Base-by-base conservation (phyloP, 2,329 filamentous ascomycete species). In the Chaetomium olivaceum region DNA sequence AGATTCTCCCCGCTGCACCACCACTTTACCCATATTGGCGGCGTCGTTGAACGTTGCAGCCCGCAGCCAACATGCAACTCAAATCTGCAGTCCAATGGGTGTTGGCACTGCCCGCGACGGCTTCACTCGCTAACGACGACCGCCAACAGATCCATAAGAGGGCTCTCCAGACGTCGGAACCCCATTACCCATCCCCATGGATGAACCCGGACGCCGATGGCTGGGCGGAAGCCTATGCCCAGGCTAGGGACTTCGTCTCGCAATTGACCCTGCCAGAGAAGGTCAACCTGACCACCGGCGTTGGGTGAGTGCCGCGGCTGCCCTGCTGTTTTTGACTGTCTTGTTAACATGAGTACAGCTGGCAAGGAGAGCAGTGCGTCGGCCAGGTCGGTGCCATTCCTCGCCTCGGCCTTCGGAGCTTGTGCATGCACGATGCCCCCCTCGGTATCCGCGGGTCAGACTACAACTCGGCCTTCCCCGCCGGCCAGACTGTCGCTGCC, bases 231-330 rank as follows among this genome's bases (percentile, higher is more conserved):
- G 92, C 92, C 48, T 93, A 96, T 71, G 80, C 79, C 23, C 89
- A 90, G 76, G 93, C 93, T 1, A 87, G 86, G 71, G 86, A 83
- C 2, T 94, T 97, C 73, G 92, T 97, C 55, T 90, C 89, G 11
- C 88, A 93, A 75, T 79, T 97, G 78, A 96, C 92, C 0, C 82
- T 97, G 43, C 75, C 88, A 12, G 93, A 97, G 77, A 97, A 97
- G 80, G 92, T 98, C 77, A 98, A 98, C 77, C 77, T 99, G 69
- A 98, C 94, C 2, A 97, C 93, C 0, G 94, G 94, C 76, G 86
- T 90, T 69, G 93, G 93, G 86, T 94, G 79, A 77, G 87, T 79
- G 23, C 1, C 4, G 7, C 4, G 16, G 25, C 19, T 27, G 7
- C 21, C 33, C 33, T 4, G 9, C 23, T 6, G n/a, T 9, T 50